A percentile compares a stretch with the other conserved stretches of the same genome.
phyloP scores from a whole-genome alignment of 1,284 basidiomycete species.

The Inonotus hispidus region DNA sequence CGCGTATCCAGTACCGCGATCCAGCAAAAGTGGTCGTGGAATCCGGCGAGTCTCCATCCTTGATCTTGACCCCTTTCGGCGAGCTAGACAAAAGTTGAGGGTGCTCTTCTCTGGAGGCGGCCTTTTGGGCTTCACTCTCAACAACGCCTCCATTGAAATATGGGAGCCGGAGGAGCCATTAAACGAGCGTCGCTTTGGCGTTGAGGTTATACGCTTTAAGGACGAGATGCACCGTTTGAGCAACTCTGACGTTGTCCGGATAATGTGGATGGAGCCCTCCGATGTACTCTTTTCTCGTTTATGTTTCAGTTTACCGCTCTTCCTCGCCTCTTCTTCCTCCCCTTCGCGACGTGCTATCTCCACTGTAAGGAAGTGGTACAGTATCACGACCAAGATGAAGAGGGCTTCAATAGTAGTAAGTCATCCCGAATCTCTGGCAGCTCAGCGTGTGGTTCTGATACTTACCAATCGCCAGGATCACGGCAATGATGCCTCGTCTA shows the following conservation, averaged over 20 bases:
- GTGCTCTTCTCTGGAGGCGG: not conserved
- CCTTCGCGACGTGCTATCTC: slow-evolving; percentile 5
- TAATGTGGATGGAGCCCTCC: not conserved
- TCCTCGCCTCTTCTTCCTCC: not conserved
- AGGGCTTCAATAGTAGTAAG: slow-evolving; percentile 7
- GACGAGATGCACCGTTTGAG: not conserved
- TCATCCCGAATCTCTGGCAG: not conserved
- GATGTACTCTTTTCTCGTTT: not conserved
- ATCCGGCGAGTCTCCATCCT: not conserved
- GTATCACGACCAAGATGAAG: slow-evolving; percentile 13
- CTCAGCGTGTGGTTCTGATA: not conserved
- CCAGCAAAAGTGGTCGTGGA: slow-evolving; percentile 6
- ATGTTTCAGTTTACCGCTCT: not conserved
- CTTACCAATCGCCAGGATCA: slow-evolving; percentile 17
- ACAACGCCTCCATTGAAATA: not conserved
- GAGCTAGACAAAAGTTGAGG: not conserved
- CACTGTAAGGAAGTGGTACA: slow-evolving; percentile 13
- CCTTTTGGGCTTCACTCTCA: not conserved
- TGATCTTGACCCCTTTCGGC: not conserved
- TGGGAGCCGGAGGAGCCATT: not conserved
- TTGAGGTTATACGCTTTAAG: not conserved
- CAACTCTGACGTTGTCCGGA: not conserved
- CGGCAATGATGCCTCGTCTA: slow-evolving; percentile 11
- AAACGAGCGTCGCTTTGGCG: not conserved
- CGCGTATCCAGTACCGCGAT: not conserved